phyloP scores from a whole-genome alignment of 805 yeast species.

The Starmerella khaoyaiensis region DNA sequence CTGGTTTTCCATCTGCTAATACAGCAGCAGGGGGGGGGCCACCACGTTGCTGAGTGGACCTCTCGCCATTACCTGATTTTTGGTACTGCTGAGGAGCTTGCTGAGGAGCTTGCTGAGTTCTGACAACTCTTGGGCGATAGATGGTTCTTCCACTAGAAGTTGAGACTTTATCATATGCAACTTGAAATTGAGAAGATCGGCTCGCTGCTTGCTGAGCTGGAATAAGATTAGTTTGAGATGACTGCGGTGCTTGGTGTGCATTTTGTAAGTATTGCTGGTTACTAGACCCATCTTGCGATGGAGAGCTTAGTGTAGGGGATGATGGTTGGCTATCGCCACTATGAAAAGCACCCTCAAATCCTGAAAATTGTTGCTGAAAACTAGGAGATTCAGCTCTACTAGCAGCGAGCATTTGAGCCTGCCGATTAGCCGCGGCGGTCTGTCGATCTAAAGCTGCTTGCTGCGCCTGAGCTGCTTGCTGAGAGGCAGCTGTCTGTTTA shows the following conservation, averaged over 20 bases:
- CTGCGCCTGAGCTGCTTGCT: constrained; percentile 4
- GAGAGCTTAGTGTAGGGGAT: constrained; percentile 6
- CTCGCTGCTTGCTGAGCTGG: constrained; percentile 4
- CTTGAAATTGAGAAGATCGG: constrained; percentile 14
- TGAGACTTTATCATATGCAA: constrained; percentile 16
- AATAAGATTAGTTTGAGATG: constrained; percentile 1
- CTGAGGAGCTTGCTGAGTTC: neutral
- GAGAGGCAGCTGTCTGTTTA: constrained; percentile 9
- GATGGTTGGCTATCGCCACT: constrained; percentile 13
- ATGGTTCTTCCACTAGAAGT: constrained; percentile 13
- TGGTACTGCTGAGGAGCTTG: neutral
- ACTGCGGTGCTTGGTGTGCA: no score
- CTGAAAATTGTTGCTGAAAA: constrained; percentile 12
- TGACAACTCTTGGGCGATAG: constrained; percentile 16
- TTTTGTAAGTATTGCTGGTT: neutral
- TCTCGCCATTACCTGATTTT: neutral
- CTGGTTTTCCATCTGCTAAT: constrained; percentile 13
- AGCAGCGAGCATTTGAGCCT: constrained; percentile 1
- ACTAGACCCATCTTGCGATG: neutral
- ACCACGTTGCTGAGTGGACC: neutral
- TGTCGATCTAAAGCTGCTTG: no score
- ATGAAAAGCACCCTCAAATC: constrained; percentile 16
- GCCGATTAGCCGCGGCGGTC: constrained; percentile 4
- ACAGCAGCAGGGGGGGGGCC: constrained; percentile 1
- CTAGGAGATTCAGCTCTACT: constrained; percentile 2